Conservation (phyloP, 2,329 filamentous ascomycete genomes). For the Penicillium sp. region DNA sequence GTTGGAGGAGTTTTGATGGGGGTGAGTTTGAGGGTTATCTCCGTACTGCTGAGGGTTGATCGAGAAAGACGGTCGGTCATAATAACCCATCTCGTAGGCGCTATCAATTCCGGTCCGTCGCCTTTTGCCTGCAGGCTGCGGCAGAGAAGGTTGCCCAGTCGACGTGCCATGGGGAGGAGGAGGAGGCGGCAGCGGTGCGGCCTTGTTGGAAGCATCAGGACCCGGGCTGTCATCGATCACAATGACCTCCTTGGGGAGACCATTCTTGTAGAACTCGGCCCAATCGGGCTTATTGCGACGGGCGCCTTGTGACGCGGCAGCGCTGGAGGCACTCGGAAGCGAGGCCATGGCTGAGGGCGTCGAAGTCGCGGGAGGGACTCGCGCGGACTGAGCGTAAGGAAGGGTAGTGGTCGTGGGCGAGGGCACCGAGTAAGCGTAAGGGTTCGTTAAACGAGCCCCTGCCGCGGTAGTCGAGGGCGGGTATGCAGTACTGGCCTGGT, state of each 20-base stretch:
- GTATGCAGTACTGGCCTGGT: constrained; percentile 60
- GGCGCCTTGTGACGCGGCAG: constrained; percentile 43
- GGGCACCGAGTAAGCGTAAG: constrained; percentile 47
- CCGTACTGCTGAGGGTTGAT: constrained; percentile 73
- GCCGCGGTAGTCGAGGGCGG: constrained; percentile 50
- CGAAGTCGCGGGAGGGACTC: constrained; percentile 43
- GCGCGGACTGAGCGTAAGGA: constrained; percentile 40
- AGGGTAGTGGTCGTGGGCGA: constrained; percentile 37
- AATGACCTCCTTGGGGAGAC: constrained; percentile 81
- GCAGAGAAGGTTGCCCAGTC: constrained; percentile 34
- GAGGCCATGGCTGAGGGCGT: constrained; percentile 42
- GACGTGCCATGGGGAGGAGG: constrained; percentile 25
- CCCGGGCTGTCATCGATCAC: constrained; percentile 73
- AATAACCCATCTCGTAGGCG: constrained; percentile 72
- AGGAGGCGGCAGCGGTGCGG: constrained; percentile 24
- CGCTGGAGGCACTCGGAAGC: constrained; percentile 43
- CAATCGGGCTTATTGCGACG: constrained; percentile 70
- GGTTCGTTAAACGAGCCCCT: constrained; percentile 46
- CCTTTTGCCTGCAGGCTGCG: constrained; percentile 66
- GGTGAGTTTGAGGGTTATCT: constrained; percentile 48
- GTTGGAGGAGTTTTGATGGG: constrained; percentile 61
- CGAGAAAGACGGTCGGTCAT: constrained; percentile 72
- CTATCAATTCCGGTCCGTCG: constrained; percentile 68
- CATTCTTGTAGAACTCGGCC: constrained; percentile 81
- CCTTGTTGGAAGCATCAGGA: constrained; percentile 40